Conservation (phyloP, 805 yeast genomes). For the Saccharomycopsis oosterbeekiorum region DNA sequence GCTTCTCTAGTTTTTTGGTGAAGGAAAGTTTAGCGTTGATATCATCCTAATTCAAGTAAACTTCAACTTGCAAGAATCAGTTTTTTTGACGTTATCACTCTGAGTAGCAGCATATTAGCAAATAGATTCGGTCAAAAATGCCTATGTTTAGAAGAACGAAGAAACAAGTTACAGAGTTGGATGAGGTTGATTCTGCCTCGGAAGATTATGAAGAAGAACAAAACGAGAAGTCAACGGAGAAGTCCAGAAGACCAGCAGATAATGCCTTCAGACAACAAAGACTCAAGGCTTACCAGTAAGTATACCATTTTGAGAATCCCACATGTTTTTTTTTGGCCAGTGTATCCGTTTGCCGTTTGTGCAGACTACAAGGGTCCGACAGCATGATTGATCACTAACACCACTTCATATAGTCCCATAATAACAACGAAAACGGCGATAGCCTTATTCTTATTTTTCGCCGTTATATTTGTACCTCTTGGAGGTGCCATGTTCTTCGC, state of each 20-base stretch:
- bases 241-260: constrained; percentile 17
- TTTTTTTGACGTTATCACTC: too few species aligned
- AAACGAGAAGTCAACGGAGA: constrained; percentile 4
- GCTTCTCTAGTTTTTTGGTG: too few species aligned
- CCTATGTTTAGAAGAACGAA: constrained; percentile 6
- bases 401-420: constrained; percentile 41
- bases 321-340: background rate
- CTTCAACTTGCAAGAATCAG: too few species aligned
- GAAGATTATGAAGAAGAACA: constrained; percentile 8
- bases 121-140: background rate
- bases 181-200: constrained; percentile 12
- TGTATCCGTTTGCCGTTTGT: background rate
- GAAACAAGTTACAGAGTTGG: background rate
- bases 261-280: constrained; percentile 75
- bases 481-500: constrained; percentile 79
- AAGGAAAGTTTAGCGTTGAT: too few species aligned
- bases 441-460: constrained; percentile 66
- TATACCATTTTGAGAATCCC: background rate
- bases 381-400: background rate
- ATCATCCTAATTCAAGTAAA: too few species aligned
- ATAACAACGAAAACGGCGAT: constrained; percentile 85
- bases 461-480: constrained; percentile 78
- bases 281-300: constrained; percentile 46
- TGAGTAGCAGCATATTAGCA: too few species aligned
- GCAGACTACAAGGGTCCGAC: background rate